Conservation (phyloP, 148 eudicot species). For the Hydrangea macrophylla region DNA sequence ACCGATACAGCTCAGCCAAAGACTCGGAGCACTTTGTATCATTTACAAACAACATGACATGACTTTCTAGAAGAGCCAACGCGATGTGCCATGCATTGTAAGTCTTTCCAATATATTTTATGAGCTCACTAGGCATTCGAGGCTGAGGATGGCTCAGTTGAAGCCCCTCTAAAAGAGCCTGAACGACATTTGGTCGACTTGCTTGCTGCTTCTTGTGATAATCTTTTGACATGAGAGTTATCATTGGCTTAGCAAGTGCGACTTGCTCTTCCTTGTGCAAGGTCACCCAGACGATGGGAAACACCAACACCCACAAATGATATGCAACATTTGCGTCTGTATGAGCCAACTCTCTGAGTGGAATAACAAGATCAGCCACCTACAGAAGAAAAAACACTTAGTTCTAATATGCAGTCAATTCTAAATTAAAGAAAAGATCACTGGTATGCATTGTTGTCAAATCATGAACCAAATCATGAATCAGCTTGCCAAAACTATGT, state of each 20-base stretch:
- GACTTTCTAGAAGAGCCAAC: constrained; percentile 90
- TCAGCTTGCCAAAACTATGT: no score
- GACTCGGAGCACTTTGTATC: constrained; percentile 94
- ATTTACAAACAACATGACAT: constrained; percentile 86
- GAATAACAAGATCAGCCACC: constrained; percentile 93
- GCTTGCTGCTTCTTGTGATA: constrained; percentile 92
- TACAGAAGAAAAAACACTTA: constrained; percentile 17
- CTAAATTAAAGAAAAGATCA: no score
- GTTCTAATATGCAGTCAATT: background rate
- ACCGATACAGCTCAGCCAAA: constrained; percentile 93
- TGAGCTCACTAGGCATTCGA: constrained; percentile 98
- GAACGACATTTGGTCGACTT: constrained; percentile 95
- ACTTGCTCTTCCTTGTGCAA: constrained; percentile 96
- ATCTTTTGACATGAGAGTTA: constrained; percentile 86
- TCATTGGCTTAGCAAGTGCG: constrained; percentile 94
- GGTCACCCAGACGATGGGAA: constrained; percentile 99
- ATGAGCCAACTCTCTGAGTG: constrained; percentile 97
- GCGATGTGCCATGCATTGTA: constrained; percentile 99
- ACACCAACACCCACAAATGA: constrained; percentile 96
- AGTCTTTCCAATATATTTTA: constrained; percentile 94
- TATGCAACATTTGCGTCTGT: constrained; percentile 99
- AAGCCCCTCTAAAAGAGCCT: constrained; percentile 96
- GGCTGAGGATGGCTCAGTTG: constrained; percentile 99
- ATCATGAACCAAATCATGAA: no score
- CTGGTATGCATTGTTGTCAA: no score